Conservation (phyloP, 208 protist genomes). For the Tritrichomonas musculus region DNA sequence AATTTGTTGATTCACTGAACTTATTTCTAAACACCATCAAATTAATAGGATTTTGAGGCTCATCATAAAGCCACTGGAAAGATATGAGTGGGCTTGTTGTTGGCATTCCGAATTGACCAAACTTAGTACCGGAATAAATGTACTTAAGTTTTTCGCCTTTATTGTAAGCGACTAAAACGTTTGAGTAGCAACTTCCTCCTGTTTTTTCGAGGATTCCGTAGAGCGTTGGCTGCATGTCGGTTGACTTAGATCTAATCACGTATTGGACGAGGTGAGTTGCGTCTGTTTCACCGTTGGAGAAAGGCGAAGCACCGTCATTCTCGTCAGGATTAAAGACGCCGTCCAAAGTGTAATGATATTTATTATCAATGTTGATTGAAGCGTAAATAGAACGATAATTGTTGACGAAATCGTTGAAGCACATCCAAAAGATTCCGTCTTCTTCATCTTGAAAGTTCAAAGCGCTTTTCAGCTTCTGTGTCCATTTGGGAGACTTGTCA, state of each 20-base stretch:
- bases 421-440: background rate
- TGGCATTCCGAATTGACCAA: background rate
- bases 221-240: background rate
- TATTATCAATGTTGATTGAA: too few species aligned
- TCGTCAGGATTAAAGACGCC: background rate
- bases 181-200: background rate
- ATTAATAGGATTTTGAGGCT: too few species aligned
- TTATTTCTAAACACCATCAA: too few species aligned
- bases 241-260: background rate
- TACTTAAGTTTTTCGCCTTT: background rate
- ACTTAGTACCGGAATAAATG: background rate
- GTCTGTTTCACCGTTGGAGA: background rate
- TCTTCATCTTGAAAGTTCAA: background rate
- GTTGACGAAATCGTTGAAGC: background rate
- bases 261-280: background rate
- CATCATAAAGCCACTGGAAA: too few species aligned
- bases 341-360: background rate
- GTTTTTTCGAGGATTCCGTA: background rate
- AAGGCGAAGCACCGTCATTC: background rate
- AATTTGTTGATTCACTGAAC: too few species aligned
- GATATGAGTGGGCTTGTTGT: too few species aligned
- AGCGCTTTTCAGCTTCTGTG: background rate
- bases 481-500: background rate
- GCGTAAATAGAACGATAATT: background rate
- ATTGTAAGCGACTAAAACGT: background rate